Evolutionary conservation across 75 land plant species (phyloP).

Genomic region (Cunninghamia lanceolata): DNA sequence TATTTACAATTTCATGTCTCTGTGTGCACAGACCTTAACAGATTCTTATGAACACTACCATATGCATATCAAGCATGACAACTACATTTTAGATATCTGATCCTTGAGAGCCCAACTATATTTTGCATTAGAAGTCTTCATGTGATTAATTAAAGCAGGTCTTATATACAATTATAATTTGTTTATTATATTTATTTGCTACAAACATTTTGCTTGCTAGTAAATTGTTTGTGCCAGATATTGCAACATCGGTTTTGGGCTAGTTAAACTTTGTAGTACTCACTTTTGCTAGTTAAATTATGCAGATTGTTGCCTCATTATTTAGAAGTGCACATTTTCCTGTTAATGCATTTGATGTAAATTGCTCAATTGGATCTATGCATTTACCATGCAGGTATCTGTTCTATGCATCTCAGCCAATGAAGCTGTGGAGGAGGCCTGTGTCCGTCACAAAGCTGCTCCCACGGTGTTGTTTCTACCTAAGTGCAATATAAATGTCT

Average conservation of each 20-base stretch:
- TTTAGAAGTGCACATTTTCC: background rate
- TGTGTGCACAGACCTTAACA: background rate
- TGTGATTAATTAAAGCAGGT: background rate
- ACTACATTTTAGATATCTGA: background rate
- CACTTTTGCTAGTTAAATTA: background rate
- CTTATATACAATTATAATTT: background rate
- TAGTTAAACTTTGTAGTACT: background rate
- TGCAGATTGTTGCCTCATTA: background rate
- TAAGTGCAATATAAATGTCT: background rate
- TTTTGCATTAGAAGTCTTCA: background rate
- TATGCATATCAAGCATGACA: background rate
- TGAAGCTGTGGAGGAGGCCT: conserved; percentile 38
- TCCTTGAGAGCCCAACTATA: background rate
- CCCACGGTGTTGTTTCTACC: conserved; percentile 25
- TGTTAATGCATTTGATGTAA: background rate
- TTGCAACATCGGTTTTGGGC: background rate
- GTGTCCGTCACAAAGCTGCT: conserved; percentile 34
- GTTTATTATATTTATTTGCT: background rate
- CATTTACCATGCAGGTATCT: conserved; percentile 30
- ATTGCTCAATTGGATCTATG: background rate
- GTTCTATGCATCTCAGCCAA: conserved; percentile 41
- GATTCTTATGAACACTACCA: background rate
- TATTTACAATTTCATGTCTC: background rate
- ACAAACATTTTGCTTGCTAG: background rate
- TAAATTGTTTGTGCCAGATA: background rate